These are phyloP conservation scores for Fusarium sp. DNA, from an alignment of 2,329 filamentous ascomycete genomes.

Conservation along the genomic window DNA sequence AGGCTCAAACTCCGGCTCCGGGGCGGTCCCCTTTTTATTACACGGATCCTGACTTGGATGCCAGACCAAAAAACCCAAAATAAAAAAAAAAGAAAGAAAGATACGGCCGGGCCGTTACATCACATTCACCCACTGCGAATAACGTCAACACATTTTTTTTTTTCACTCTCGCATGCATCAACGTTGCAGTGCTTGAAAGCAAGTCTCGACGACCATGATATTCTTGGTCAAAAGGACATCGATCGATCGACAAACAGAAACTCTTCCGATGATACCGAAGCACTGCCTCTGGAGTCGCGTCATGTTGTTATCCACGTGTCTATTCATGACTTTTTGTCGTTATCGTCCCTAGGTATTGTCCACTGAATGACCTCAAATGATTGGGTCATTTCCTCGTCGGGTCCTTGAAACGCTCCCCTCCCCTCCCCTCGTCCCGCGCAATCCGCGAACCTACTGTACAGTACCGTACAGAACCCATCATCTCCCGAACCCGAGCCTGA, in stretches of 20 bases:
- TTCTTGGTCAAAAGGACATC: not conserved
- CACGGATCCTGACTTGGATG: not conserved
- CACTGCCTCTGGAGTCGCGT: not conserved
- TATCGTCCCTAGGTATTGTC: not conserved
- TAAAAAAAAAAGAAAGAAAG: not conserved
- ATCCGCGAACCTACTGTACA: not conserved
- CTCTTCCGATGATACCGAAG: not conserved
- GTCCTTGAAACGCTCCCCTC: constrained; percentile 12
- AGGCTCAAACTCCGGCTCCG: not conserved
- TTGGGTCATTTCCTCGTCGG: constrained; percentile 10
- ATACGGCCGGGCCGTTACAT: not conserved
- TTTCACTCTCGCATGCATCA: not conserved
- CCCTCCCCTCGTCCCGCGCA: not conserved
- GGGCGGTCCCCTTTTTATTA: not conserved
- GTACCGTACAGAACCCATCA: not conserved
- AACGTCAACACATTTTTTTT: not conserved
- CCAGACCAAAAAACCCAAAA: not conserved
- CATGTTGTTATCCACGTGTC: not conserved
- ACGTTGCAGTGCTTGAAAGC: not conserved
- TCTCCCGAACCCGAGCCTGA: not conserved
- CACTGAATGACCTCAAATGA: not conserved
- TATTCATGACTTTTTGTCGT: not conserved
- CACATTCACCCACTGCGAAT: not conserved
- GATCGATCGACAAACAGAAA: not conserved
- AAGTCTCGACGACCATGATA: not conserved